Percentiles rank a stretch among this genome's conserved stretches.
These are phyloP conservation scores for Acanthamoeba quina DNA, from an alignment of 208 protist genomes.

Conservation along the genomic window DNA sequence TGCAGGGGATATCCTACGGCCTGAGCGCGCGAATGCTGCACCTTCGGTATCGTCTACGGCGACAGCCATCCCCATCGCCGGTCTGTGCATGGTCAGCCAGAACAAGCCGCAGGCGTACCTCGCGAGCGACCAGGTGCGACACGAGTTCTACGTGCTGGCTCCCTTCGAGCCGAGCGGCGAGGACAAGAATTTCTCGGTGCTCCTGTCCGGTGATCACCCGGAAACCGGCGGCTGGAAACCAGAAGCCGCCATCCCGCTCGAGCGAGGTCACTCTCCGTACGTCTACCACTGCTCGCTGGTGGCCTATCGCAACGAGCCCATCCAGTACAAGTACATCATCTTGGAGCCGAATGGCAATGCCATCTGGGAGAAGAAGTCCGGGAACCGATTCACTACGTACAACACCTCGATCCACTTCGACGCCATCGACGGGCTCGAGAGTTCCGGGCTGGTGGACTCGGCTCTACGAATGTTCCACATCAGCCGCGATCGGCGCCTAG, in stretches of 20 bases:
- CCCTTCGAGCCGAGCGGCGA: background rate
- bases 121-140: background rate
- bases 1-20: background rate
- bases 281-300: slow-evolving; percentile 42
- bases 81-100: background rate
- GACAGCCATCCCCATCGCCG: background rate
- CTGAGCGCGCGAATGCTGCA: background rate
- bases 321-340: slow-evolving; percentile 57
- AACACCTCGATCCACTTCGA: background rate
- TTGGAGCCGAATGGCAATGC: background rate
- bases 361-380: slow-evolving; percentile 15
- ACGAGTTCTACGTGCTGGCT: slow-evolving; percentile 27
- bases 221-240: background rate
- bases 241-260: background rate
- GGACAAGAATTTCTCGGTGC: background rate
- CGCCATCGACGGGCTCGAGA: slow-evolving; percentile 1
- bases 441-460: background rate
- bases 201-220: background rate
- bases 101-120: background rate
- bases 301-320: background rate
- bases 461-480: background rate
- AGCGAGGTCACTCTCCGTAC: background rate
- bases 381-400: background rate
- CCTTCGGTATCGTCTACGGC: too few relatives aligned
- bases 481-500: background rate